phyloP scores from a whole-genome alignment of 495 filamentous ascomycete species.

The Penicillium canariense region DNA sequence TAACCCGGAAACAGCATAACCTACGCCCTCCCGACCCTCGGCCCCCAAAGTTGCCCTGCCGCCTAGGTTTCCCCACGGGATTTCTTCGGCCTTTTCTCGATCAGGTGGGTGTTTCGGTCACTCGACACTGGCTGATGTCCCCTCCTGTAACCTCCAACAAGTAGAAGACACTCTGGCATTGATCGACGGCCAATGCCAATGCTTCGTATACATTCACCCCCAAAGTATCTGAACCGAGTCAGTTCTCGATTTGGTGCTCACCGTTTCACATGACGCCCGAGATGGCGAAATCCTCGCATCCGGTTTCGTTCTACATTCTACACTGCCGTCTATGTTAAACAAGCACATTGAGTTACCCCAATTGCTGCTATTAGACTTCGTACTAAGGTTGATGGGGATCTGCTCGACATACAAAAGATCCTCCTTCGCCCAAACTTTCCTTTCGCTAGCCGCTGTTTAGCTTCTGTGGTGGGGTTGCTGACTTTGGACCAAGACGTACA shows the following conservation, averaged over 20 bases:
- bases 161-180: slow-evolving; percentile 1
- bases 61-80: slow-evolving; percentile 8
- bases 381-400: not conserved
- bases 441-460: not conserved
- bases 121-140: no score
- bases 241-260: not conserved
- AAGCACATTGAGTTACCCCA: no score
- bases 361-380: not conserved
- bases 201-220: not conserved
- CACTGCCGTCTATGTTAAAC: not conserved
- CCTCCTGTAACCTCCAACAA: not conserved
- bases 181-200: not conserved
- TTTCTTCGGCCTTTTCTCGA: slow-evolving; percentile 5
- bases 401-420: not conserved
- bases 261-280: not conserved
- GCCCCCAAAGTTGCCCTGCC: not conserved
- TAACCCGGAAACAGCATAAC: not conserved
- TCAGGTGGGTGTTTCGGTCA: slow-evolving; percentile 4
- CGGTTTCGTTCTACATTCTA: not conserved
- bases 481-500: not conserved
- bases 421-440: not conserved
- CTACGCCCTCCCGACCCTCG: not conserved
- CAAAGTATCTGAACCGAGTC: not conserved
- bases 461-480: not conserved
- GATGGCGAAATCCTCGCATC: not conserved